Percentiles rank a stretch among this genome's conserved stretches.
These are phyloP conservation scores for Aspergillus puulaauensis DNA, from an alignment of 2,329 filamentous ascomycete genomes.

Conservation along the genomic window DNA sequence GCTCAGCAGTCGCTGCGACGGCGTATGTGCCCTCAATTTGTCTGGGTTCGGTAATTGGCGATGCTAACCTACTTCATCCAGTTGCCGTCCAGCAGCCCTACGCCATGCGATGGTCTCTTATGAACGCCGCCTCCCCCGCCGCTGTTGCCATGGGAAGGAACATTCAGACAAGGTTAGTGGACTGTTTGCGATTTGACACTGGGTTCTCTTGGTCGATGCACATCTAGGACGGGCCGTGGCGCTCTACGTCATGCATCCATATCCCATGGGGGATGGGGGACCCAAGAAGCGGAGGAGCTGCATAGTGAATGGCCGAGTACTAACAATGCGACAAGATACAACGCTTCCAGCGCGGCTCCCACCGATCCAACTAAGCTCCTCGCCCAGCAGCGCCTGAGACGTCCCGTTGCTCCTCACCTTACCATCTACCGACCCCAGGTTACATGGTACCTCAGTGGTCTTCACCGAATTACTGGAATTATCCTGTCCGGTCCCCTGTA, in stretches of 20 bases:
- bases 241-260: constrained; percentile 28
- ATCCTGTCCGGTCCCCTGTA: constrained; percentile 73
- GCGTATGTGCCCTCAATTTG: constrained; percentile 37
- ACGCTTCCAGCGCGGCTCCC: constrained; percentile 29
- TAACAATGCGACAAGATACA: constrained; percentile 25
- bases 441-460: constrained; percentile 74
- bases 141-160: constrained; percentile 44
- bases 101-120: constrained; percentile 42
- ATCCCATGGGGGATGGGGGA: background rate
- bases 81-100: constrained; percentile 48
- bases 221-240: background rate
- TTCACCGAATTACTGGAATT: constrained; percentile 83
- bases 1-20: constrained; percentile 49
- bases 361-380: constrained; percentile 59
- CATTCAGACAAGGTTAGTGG: constrained; percentile 45
- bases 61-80: constrained; percentile 28
- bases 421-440: constrained; percentile 82
- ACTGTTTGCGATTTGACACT: background rate
- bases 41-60: constrained; percentile 15
- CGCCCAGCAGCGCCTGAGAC: constrained; percentile 73
- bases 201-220: background rate
- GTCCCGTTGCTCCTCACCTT: constrained; percentile 83
- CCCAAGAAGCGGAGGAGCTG: background rate
- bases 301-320: background rate
- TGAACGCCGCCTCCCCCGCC: constrained; percentile 44